Evolutionary conservation across 169 alveolate species (phyloP), one percentile per base, ranked within the genome.

Genomic region (Babesia ovata): DNA sequence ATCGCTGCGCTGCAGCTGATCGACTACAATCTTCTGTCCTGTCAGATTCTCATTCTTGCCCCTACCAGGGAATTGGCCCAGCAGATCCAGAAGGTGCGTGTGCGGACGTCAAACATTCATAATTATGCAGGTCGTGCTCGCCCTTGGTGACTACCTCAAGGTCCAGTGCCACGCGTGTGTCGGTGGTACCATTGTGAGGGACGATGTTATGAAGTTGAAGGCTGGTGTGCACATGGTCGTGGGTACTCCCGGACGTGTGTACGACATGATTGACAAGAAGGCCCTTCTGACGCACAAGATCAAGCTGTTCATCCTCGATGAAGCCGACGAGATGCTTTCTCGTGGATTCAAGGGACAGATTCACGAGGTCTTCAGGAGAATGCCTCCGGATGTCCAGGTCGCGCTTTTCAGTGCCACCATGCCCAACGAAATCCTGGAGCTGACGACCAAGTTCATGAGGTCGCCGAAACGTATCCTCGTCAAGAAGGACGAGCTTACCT

Each of bases 161-260:
- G 94, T 96, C 26, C 94, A 94, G 62, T 91, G 98, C 76, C 98
- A 97, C 85, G 98, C 99, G 21, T 96, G 99, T 74, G 96, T 97
- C 22, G 99, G 99, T 21, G 99, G 99, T 22, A 98, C 99, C n/a
- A 96, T 92, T 36, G 97, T 98, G 52, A 92, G 98, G 70, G 99
- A 98, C 57, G 99, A 98, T 77, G 95, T 96, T 69, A 94, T 94
- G 83, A 94, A 91, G 60, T 92, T 98, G 62, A 93, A 94, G 82
- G 95, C 92, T 52, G 99, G 99, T 17, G 99, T 96, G n/a, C 99
- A 98, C 90, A 94, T 98, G 75, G 98, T 98, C 14, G 99, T 98
- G 54, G 99, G 99, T 7, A 98, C 99, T 26, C 99, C 99, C 16
- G 99, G 99, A 19, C 95, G 99, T 84, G 99, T 98, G 44, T 91